Conservation (phyloP, 306 rosid genomes). For the Alnus glutinosa region DNA sequence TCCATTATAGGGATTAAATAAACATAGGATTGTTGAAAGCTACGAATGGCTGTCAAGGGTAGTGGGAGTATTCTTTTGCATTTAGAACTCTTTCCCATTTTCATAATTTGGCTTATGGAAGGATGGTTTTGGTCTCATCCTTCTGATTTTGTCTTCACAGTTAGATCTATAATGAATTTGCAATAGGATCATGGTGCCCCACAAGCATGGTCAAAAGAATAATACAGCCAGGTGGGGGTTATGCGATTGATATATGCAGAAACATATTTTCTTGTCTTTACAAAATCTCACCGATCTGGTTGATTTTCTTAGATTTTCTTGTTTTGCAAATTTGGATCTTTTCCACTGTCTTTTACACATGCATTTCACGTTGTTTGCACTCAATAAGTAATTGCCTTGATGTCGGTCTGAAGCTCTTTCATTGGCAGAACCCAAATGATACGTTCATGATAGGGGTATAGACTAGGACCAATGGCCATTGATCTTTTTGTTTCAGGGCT, state of each 20-base stretch:
- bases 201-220: neutral
- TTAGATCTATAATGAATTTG: conserved; percentile 49
- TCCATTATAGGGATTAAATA: conserved; percentile 56
- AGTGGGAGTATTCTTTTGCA: conserved; percentile 42
- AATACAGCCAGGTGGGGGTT: neutral
- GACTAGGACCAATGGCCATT: no score
- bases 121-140: conserved; percentile 92
- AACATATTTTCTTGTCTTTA: neutral
- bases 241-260: neutral
- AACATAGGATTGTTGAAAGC: conserved; percentile 41
- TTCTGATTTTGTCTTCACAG: conserved; percentile 35
- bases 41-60: conserved; percentile 47
- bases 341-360: no score
- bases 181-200: conserved; percentile 40
- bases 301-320: no score
- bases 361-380: neutral
- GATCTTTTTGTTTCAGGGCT: no score
- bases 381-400: neutral
- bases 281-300: neutral
- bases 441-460: no score
- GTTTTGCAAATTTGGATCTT: neutral
- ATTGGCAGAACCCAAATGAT: no score
- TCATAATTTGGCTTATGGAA: conserved; percentile 30
- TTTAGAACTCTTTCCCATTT: conserved; percentile 44
- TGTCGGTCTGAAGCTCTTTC: no score